These are phyloP conservation scores for Rhodotorula sp. DNA, from an alignment of 1,284 basidiomycete genomes.

Conservation along the genomic window DNA sequence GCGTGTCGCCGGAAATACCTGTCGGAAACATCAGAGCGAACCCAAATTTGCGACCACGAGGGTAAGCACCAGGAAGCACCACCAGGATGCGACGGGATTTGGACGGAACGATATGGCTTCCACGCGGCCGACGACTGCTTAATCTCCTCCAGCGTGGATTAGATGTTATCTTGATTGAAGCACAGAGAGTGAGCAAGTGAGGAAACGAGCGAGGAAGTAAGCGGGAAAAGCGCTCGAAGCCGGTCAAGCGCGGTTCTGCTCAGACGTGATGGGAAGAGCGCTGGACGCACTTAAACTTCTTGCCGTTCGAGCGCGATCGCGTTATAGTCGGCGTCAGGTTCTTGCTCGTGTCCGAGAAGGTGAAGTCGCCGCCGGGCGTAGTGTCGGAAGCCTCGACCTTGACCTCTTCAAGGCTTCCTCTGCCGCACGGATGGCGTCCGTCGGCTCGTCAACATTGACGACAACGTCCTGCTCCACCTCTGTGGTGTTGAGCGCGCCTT, in stretches of 20 bases:
- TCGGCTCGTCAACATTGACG: constrained; percentile 32
- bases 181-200: neutral
- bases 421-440: constrained; percentile 16
- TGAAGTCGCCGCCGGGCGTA: constrained; percentile 36
- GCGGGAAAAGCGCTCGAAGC: neutral
- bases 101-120: constrained; percentile 63
- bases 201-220: too few relatives aligned
- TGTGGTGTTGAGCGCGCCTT: constrained; percentile 1
- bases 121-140: constrained; percentile 70
- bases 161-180: constrained; percentile 61
- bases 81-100: constrained; percentile 39
- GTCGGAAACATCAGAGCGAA: neutral
- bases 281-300: constrained; percentile 72
- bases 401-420: constrained; percentile 50
- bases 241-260: neutral
- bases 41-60: too few relatives aligned
- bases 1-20: constrained; percentile 14
- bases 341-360: constrained; percentile 59
- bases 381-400: constrained; percentile 8
- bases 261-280: neutral
- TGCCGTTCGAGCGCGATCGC: constrained; percentile 67
- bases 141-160: constrained; percentile 81
- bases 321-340: constrained; percentile 65
- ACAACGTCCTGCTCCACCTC: constrained; percentile 21
- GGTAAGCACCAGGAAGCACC: neutral